phyloP scores from a whole-genome alignment of 805 yeast species.

The Barnettozyma siamensis region DNA sequence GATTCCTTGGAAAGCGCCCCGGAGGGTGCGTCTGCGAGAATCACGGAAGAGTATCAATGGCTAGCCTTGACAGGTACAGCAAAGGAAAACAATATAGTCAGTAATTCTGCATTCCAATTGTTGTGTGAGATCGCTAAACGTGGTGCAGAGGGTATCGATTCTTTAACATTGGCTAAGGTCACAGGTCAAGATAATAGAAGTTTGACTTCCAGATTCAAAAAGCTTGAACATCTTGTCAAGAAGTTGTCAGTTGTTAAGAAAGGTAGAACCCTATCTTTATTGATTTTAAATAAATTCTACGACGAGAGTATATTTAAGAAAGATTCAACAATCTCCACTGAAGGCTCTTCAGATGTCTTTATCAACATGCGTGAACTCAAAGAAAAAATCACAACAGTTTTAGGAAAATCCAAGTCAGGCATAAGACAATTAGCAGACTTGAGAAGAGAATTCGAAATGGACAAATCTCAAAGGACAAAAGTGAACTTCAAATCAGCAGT shows the following conservation, averaged over 20 bases:
- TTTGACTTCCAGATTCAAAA: constrained; percentile 54
- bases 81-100: constrained; percentile 45
- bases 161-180: constrained; percentile 47
- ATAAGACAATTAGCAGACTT: constrained; percentile 58
- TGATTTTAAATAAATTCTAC: constrained; percentile 44
- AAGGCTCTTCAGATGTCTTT: constrained; percentile 22
- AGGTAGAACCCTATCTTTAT: constrained; percentile 48
- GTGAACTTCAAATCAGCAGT: constrained; percentile 46
- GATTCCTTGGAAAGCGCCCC: constrained; percentile 3
- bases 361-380: constrained; percentile 27
- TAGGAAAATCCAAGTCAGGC: constrained; percentile 54
- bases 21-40: constrained; percentile 25
- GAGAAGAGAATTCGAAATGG: constrained; percentile 51
- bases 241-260: constrained; percentile 34
- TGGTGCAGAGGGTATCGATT: constrained; percentile 51
- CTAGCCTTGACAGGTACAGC: constrained; percentile 50
- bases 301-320: constrained; percentile 19
- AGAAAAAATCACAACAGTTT: constrained; percentile 38
- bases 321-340: constrained; percentile 4
- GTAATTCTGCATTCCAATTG: constrained; percentile 49
- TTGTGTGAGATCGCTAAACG: constrained; percentile 55
- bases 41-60: constrained; percentile 55
- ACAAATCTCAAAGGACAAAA: constrained; percentile 33
- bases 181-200: constrained; percentile 72
- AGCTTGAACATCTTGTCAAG: constrained; percentile 45